Evolutionary conservation across 371 early-diverging fungal genomes (phyloP), one percentile per base, ranked within the genome.

Genomic region (Syncephalastrum racemosum): DNA sequence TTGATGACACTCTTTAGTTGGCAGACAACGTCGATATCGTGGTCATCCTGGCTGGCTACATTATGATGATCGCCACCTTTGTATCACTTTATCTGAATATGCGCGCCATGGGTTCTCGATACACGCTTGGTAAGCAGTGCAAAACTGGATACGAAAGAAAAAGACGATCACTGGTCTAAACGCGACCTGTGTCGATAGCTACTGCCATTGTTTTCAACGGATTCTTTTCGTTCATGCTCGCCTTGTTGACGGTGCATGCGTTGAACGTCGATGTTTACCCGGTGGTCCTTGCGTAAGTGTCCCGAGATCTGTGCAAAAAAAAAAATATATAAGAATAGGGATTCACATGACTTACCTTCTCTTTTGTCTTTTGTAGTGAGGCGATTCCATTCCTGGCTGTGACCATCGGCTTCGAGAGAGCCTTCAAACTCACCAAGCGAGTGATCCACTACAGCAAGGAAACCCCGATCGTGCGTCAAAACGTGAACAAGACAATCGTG

Each of bases 301-400:
- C 50, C 23, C 46, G 46, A 25, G 18, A 13, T 54, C 23, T 43
- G 46, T 50, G 49, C 41, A 20, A 44, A 18, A 51, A 20, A 24
- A 51, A n/a, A 6, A 48, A 16, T 6, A 40, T n/a, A n/a, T n/a
- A n/a, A n/a, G 3, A 41, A 50, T 18, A n/a, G n/a, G n/a, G n/a
- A 19, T n/a, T 49, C 44, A 49, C 20, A 41, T 15, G 16, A 39
- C 46, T 44, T 15, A 10, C 27, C 20, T 49, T 25, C 19, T 50
- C 0, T 39, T n/a, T n/a, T n/a, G n/a, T n/a, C n/a, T n/a, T 27
- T 14, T 19, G 12, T 47, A 70, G 70, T 53, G 93, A 95, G 66
- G 90, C 92, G 14, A 82, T 93, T 56, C 95, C 95, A 13, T 94
- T 94, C 77, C 79, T 95, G 53, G 88, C 91, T 44, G 87, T 93